Percentiles rank a stretch among this genome's conserved stretches.
These are phyloP conservation scores for Scytalidium lignicola DNA, from an alignment of 2,329 filamentous ascomycete species.

Conservation along the genomic window DNA sequence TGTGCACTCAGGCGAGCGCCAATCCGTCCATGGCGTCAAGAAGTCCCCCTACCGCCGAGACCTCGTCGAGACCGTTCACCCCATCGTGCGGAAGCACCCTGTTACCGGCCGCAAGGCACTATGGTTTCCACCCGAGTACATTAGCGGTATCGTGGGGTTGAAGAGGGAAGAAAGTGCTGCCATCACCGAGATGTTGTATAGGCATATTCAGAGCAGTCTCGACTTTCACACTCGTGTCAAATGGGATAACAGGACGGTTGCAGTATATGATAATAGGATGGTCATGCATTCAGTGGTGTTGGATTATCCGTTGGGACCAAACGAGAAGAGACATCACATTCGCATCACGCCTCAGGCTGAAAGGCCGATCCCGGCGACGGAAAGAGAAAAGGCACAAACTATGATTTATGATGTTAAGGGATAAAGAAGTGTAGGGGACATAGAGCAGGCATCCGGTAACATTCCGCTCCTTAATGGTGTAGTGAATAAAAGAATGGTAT, in stretches of 20 bases:
- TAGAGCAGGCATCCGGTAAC: no score
- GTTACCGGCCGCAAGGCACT: constrained; percentile 74
- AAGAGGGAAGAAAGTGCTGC: constrained; percentile 70
- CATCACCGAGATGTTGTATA: constrained; percentile 55
- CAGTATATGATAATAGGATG: constrained; percentile 64
- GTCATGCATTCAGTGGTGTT: not conserved
- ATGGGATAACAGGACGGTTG: constrained; percentile 70
- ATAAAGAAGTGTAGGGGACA: not conserved
- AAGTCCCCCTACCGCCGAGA: constrained; percentile 49
- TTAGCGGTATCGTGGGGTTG: constrained; percentile 69
- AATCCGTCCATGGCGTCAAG: constrained; percentile 66
- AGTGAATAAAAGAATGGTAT: no score
- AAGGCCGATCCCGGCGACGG: not conserved
- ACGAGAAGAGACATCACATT: constrained; percentile 1
- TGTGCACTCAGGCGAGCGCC: constrained; percentile 73
- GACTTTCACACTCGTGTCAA: constrained; percentile 65
- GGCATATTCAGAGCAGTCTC: constrained; percentile 63
- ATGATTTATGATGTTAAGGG: not conserved
- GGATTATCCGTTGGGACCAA: not conserved
- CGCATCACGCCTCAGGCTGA: constrained; percentile 1
- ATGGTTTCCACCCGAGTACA: constrained; percentile 58
- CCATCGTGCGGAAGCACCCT: constrained; percentile 72
- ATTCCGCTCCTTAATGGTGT: no score
- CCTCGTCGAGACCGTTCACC: constrained; percentile 66
- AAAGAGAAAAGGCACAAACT: constrained; percentile 18